phyloP scores from a whole-genome alignment of 495 filamentous ascomycete genomes.

The Neurospora sp. region DNA sequence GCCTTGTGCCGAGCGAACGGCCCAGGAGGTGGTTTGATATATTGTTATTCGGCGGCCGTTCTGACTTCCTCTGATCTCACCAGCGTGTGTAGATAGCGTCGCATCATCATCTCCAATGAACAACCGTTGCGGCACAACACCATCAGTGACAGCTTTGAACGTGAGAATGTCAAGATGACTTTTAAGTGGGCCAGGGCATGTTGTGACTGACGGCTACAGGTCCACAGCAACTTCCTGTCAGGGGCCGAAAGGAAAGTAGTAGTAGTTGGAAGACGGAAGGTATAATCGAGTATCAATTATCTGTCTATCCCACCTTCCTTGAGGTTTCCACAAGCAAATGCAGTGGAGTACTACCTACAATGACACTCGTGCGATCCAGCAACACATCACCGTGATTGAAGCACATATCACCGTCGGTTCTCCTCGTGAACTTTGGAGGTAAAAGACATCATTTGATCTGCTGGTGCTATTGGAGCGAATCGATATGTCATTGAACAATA shows the following conservation, averaged over 20 bases:
- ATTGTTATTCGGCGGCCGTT: rapidly evolving
- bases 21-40: background rate
- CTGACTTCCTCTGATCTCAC: background rate
- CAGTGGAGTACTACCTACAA: background rate
- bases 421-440: background rate
- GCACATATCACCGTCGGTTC: background rate
- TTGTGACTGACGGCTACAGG: background rate
- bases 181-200: background rate
- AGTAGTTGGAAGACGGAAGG: background rate
- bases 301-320: background rate
- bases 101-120: rapidly evolving
- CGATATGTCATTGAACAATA: background rate
- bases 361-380: background rate
- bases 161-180: rapidly evolving
- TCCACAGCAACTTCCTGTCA: background rate
- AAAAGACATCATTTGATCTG: background rate
- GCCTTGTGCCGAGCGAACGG: background rate
- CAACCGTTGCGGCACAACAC: background rate
- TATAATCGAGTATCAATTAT: background rate
- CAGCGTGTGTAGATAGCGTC: background rate
- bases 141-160: background rate
- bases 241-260: background rate
- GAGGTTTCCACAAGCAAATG: background rate
- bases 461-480: background rate
- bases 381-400: background rate